Base-by-base conservation (phyloP, 2,329 filamentous ascomycete genomes). In the Tolypocladium tundrense region DNA sequence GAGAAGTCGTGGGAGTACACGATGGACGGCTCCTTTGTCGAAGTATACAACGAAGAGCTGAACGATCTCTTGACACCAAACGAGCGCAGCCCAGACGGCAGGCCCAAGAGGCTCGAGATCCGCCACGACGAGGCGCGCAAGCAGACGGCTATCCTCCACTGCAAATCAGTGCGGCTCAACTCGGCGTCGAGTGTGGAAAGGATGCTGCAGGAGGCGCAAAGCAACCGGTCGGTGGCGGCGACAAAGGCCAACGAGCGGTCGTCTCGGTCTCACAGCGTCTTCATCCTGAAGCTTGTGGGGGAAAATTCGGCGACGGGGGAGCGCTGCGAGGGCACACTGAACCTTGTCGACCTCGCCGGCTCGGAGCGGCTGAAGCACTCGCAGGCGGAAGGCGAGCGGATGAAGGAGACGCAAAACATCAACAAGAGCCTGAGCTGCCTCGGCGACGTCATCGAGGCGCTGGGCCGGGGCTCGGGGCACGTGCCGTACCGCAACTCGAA, bases 221-320 rank as follows among this genome's bases (percentile, higher is more conserved):
- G 85, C 66, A 97, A 97, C 73, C 85, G 94, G 19, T 93, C 89
- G 11, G 92, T 97, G 4, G 94, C 94, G 1, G 91, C 94, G 0
- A 99, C 94, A n/a, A 97, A 95, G 70, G 91, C 94, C 61, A 99
- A 99, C 74, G 91, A 96, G 75, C 85, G 92, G 53, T 96, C 91
- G 0, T 96, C 91, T 13, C 88, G 95, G 54, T 96, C 91, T 39
- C 94, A 99, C 75, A 96, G 90, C 0, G 91, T 99, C 54, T 97
- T 99, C 69, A 96, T 97, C 58, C 81, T 99, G 57, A 96, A 95
- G 68, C 73, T 88, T 10, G 75, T 78, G 10, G 84, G 85, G n/a
- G 75, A 78, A 56, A 97, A 97, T 67, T 70, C 68, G 54, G 83
- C 87, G 45, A 95, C 90, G 0, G 87, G 86, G 13, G 91, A 97